Evolutionary conservation across 1,139 yeast genomes (phyloP).

Genomic region (Diutina pseudorugosa): DNA sequence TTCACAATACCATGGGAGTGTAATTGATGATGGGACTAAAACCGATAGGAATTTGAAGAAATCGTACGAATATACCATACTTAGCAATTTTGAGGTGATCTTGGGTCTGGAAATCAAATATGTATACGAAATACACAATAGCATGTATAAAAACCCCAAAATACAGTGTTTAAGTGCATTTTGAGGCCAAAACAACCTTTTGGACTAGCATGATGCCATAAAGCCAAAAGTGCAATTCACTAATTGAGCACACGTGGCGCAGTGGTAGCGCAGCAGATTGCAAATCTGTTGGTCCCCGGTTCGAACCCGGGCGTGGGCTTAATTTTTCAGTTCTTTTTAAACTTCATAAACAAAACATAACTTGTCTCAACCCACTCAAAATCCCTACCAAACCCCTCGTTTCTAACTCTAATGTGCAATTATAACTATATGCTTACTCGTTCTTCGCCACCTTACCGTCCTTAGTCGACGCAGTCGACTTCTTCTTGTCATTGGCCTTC

Average conservation of each 20-base stretch:
- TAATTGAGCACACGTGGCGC: conserved; percentile 38
- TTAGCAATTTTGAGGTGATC: too few species aligned
- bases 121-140: too few species aligned
- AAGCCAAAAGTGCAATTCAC: not conserved
- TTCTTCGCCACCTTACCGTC: conserved; percentile 3
- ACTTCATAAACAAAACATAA: not conserved
- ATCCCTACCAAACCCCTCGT: too few species aligned
- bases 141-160: too few species aligned
- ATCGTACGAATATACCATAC: too few species aligned
- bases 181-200: not conserved
- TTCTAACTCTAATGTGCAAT: not conserved
- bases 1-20: not conserved
- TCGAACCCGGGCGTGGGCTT: conserved; percentile 4
- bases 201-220: not conserved
- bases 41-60: too few species aligned
- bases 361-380: too few species aligned
- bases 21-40: not conserved
- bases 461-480: not conserved
- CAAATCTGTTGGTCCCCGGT: conserved; percentile 70
- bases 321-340: not conserved
- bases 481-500: conserved; percentile 5
- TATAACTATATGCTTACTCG: not conserved
- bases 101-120: too few species aligned
- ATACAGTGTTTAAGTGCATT: too few species aligned
- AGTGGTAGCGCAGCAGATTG: conserved; percentile 91